A percentile compares a stretch with the other conserved stretches of the same genome.
These are phyloP conservation scores for Blastobotrys peoriensis DNA, from an alignment of 805 yeast species.

Conservation along the genomic window DNA sequence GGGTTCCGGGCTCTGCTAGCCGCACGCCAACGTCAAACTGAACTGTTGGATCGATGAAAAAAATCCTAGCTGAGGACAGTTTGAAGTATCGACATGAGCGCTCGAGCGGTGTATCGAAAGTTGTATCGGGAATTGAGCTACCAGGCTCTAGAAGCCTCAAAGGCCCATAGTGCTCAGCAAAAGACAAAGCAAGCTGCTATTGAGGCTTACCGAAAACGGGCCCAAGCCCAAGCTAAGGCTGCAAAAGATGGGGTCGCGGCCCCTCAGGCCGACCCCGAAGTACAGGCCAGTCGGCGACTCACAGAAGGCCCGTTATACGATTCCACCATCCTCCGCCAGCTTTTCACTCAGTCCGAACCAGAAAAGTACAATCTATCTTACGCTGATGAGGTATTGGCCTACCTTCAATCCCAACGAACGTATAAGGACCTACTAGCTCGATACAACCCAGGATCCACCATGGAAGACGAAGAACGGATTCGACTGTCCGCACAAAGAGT, in stretches of 20 bases:
- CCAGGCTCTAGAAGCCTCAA: conserved; percentile 19
- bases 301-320: conserved; percentile 12
- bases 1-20: no score
- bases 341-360: conserved; percentile 11
- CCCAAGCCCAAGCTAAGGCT: not conserved
- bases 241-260: not conserved
- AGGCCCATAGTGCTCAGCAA: conserved; percentile 16
- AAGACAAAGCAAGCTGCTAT: conserved; percentile 2
- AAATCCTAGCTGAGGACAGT: no score
- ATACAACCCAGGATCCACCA: conserved; percentile 77
- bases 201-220: conserved; percentile 3
- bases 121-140: conserved; percentile 24
- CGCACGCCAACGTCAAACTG: no score
- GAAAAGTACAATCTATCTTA: conserved; percentile 30
- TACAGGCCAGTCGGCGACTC: not conserved
- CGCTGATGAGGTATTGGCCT: conserved; percentile 54
- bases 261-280: not conserved
- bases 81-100: no score
- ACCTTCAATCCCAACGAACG: conserved; percentile 63
- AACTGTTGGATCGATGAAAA: no score
- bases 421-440: conserved; percentile 76
- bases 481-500: conserved; percentile 78
- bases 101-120: conserved; percentile 18
- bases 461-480: conserved; percentile 73
- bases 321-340: conserved; percentile 15